phyloP scores from a whole-genome alignment of 1,284 basidiomycete genomes.

The Irpex rosettiformis region DNA sequence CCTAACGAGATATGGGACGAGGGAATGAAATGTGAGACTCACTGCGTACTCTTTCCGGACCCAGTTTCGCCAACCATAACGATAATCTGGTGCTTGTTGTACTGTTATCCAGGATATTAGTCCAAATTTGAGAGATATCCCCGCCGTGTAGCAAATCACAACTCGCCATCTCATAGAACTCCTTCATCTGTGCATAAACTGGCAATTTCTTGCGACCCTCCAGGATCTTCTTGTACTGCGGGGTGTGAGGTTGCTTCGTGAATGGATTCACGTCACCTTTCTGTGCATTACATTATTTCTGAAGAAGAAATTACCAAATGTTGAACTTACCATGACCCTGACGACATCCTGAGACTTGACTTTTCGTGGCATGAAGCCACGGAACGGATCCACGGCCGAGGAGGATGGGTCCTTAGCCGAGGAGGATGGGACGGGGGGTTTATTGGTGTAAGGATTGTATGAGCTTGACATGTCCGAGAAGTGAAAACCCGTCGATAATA shows the following conservation, averaged over 20 bases:
- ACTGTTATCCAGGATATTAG: slow-evolving; percentile 44
- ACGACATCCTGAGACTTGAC: slow-evolving; percentile 34
- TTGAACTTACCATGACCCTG: slow-evolving; percentile 22
- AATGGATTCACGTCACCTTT: slow-evolving; percentile 86
- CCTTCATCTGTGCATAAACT: slow-evolving; percentile 90
- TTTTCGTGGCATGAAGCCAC: slow-evolving; percentile 54
- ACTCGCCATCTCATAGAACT: slow-evolving; percentile 82
- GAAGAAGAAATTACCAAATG: no score
- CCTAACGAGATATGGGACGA: background rate
- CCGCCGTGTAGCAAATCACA: no score
- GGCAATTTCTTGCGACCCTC: slow-evolving; percentile 85
- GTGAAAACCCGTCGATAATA: no score
- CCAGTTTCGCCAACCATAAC: slow-evolving; percentile 98
- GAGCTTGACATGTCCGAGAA: no score
- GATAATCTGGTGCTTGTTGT: slow-evolving; percentile 84
- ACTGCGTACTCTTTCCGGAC: slow-evolving; percentile 98
- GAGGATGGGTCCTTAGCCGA: no score
- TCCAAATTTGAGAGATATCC: no score
- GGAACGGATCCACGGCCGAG: no score
- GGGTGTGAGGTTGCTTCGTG: slow-evolving; percentile 73
- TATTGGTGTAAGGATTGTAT: no score
- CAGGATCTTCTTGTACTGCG: slow-evolving; percentile 85
- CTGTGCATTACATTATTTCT: slow-evolving; percentile 40
- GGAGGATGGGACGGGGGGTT: no score
- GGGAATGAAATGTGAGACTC: slow-evolving; percentile 26